Percentiles rank a stretch among this genome's conserved stretches.
These are phyloP conservation scores for Fusarium sp. DNA, from an alignment of 2,329 filamentous ascomycete genomes.

Conservation along the genomic window DNA sequence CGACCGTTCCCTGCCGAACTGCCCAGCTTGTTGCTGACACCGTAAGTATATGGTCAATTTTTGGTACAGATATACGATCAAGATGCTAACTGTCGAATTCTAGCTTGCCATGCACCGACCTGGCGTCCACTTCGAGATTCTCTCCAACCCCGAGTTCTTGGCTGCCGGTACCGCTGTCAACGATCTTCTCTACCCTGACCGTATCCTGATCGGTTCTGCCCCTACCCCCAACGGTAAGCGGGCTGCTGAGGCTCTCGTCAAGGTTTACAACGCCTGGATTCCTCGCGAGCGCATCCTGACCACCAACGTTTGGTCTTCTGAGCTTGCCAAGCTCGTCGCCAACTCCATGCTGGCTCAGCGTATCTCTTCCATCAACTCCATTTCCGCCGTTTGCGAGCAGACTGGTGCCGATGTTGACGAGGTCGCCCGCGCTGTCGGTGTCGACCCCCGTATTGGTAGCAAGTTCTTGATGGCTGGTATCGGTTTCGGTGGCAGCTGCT, in stretches of 20 bases:
- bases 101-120: constrained; percentile 73
- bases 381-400: constrained; percentile 84
- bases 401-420: constrained; percentile 84
- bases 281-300: constrained; percentile 76
- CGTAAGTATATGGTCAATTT: constrained; percentile 60
- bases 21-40: constrained; percentile 78
- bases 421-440: constrained; percentile 76
- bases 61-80: constrained; percentile 7
- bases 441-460: constrained; percentile 79
- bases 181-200: constrained; percentile 79
- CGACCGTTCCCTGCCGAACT: constrained; percentile 83
- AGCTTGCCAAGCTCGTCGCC: constrained; percentile 83
- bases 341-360: constrained; percentile 87
- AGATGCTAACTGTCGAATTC: constrained; percentile 7
- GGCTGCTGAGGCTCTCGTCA: constrained; percentile 75
- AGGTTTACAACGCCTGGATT: constrained; percentile 81
- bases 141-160: constrained; percentile 87
- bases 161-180: constrained; percentile 82
- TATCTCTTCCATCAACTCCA: constrained; percentile 85
- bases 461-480: constrained; percentile 82
- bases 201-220: constrained; percentile 81
- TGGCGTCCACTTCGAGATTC: constrained; percentile 78
- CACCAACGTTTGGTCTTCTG: constrained; percentile 83
- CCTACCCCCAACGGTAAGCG: constrained; percentile 70
- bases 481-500: constrained; percentile 86